phyloP scores from a whole-genome alignment of 192 early-diverging fungal genomes.

The Podila epigama region DNA sequence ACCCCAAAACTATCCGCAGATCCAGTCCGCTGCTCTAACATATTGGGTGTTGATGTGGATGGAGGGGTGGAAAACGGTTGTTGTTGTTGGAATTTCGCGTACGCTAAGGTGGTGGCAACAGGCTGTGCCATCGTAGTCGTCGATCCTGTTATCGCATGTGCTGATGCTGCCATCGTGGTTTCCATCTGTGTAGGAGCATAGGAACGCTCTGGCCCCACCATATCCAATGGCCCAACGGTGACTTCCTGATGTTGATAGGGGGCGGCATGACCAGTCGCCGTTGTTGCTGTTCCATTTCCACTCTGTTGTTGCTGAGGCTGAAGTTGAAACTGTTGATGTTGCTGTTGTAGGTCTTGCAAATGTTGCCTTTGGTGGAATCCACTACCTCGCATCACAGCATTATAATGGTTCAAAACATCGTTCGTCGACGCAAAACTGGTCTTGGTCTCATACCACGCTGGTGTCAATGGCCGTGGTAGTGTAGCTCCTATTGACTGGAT shows the following conservation, averaged over 20 bases:
- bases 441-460: constrained; percentile 43
- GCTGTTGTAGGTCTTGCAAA: constrained; percentile 8
- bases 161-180: too few relatives aligned
- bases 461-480: constrained; percentile 31
- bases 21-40: constrained; percentile 16
- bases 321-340: background rate
- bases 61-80: background rate
- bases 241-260: background rate
- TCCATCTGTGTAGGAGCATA: too few relatives aligned
- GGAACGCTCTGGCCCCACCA: background rate
- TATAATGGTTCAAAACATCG: constrained; percentile 40
- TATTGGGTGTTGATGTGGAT: background rate
- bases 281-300: background rate
- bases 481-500: constrained; percentile 20
- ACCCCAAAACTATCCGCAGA: constrained; percentile 45
- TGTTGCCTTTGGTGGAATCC: constrained; percentile 13
- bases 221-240: background rate
- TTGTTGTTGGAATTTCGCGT: too few relatives aligned
- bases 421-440: constrained; percentile 30
- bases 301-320: constrained; percentile 7
- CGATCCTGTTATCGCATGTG: too few relatives aligned
- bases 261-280: too few relatives aligned
- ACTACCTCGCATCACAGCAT: constrained; percentile 25
- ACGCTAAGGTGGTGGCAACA: too few relatives aligned
- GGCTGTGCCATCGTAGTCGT: background rate